Evolutionary conservation across 2,329 filamentous ascomycete species (phyloP), one percentile per base, ranked within the genome.

Genomic region (Venturia aucupariae): DNA sequence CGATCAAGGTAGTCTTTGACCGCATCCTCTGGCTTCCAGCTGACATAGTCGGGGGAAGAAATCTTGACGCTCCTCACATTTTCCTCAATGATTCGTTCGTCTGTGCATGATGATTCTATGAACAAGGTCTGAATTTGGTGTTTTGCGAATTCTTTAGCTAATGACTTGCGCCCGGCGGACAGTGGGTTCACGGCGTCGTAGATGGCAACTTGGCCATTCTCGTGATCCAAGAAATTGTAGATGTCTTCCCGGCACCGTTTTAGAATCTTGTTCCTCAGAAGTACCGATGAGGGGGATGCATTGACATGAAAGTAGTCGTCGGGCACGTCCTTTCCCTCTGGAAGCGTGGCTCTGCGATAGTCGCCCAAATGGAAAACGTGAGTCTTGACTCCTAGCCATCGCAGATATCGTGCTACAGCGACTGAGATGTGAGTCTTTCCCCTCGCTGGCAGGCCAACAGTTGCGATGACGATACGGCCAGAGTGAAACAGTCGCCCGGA

Each of bases 361-460:
- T 99, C 94, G 65, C 95, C 94, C 19, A 99, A 81, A 74, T 99
- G 94, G 75, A 99, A 99, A 70, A 97, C 95, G 69, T 93, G 89
- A 41, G 94, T 97, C 80, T 99, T 99, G 66, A 99, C 94, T 67
- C 94, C 94, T 46, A 99, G 84, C 94, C 94, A 99, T 76, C 92
- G 86, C 55, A 99, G 82, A 78, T 99, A 99, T 57, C 94, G 88
- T 59, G 93, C 92, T 72, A 99, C 83, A 7, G 94, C 96, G 62
- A 99, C 94, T 65, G 92, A 97, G 62, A 96, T 95, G 72, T 99
- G 94, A 83, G 94, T 99, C 79, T 99, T 99, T 67, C 94, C 94
- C 72, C 94, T 87, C 46, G 94, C 94, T 51, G 94, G 94, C 38
- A 97, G 84, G 30, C 94, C 94, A 69, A 97, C 94, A 74, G 96